Evolutionary conservation across 805 yeast species (phyloP), one percentile per base, ranked within the genome.

Genomic region (Kodamaea hsintzibuensis): DNA sequence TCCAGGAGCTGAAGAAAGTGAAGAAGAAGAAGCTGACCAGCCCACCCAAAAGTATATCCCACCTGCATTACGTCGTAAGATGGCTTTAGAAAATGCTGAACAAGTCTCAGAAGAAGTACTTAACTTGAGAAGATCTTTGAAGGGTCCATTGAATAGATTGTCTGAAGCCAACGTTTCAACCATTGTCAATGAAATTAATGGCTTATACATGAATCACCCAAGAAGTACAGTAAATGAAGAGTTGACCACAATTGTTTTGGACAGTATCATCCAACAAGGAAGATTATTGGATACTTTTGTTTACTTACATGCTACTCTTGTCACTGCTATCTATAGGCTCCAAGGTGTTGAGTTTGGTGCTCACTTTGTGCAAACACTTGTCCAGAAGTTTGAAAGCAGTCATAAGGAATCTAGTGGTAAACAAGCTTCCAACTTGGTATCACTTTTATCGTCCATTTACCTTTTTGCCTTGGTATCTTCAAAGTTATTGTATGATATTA

Each of bases 341-440:
- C 88, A 89, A 60, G 98, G 99, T 17, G 82, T 85, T 39, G 97
- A 91, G 57, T 88, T 91, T 67, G 98, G 97, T 55, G 99, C 98
- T 0, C 81, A 76, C 60, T 86, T 91, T 55, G 77, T 91, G 35
- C 99, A 95, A 65, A 77, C 82, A 0, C 65, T 89, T 52, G 88
- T 92, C n/a, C 96, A 89, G 56, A 78, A 76, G 53, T 83, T 89
- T 61, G 85, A 86, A 38, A 62, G 62, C 2, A 67, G 62, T 51
- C 73, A 78, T 42, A 64, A 70, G 3, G 68, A 68, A 3, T 52
- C 42, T 63, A 2, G 44, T 1, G 67, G 73, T 0, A 80, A 77
- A 50, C 84, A 82, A 57, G 78, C 85, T 3, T 76, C 82, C 14
- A 93, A 93, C 63, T 65, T 90, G 51, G 70, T 89, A n/a, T 82